phyloP scores from a whole-genome alignment of 371 early-diverging fungal genomes.

The Mortierella sp. region DNA sequence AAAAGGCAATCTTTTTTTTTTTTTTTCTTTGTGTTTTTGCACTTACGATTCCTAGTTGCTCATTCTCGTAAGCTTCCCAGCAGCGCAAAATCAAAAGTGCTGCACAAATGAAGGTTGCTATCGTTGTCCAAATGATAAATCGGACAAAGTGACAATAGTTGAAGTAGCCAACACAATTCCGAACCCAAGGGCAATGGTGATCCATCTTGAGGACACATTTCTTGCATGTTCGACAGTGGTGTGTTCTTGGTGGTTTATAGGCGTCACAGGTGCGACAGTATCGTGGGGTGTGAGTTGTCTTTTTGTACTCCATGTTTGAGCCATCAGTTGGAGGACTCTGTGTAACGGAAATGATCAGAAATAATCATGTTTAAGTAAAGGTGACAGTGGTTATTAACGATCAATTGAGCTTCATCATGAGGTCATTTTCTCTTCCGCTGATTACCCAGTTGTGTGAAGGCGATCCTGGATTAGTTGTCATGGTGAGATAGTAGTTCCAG shows the following conservation, averaged over 20 bases:
- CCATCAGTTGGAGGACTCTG: slow-evolving; percentile 49
- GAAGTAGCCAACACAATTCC: slow-evolving; percentile 94
- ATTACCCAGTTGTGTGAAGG: slow-evolving; percentile 81
- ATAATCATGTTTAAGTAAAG: background rate
- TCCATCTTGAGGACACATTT: slow-evolving; percentile 92
- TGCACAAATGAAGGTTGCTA: slow-evolving; percentile 66
- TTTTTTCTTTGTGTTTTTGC: no score
- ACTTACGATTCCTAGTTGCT: slow-evolving; percentile 45
- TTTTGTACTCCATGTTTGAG: slow-evolving; percentile 42
- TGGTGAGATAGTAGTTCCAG: slow-evolving; percentile 84
- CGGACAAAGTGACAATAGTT: slow-evolving; percentile 94
- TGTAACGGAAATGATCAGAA: background rate
- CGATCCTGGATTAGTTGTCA: slow-evolving; percentile 82
- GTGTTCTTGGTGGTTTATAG: slow-evolving; percentile 86
- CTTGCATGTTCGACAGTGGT: slow-evolving; percentile 86
- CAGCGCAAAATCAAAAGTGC: slow-evolving; percentile 58
- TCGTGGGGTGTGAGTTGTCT: slow-evolving; percentile 63
- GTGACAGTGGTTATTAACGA: background rate
- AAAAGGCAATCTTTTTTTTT: background rate
- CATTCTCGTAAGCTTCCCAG: slow-evolving; percentile 65
- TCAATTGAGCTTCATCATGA: background rate
- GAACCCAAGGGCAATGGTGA: slow-evolving; percentile 98
- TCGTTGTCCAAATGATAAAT: slow-evolving; percentile 81
- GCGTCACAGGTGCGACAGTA: slow-evolving; percentile 83
- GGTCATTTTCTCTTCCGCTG: background rate